These are phyloP conservation scores for Myochromella boudieri DNA, from an alignment of 768 basidiomycete species.

Conservation along the genomic window DNA sequence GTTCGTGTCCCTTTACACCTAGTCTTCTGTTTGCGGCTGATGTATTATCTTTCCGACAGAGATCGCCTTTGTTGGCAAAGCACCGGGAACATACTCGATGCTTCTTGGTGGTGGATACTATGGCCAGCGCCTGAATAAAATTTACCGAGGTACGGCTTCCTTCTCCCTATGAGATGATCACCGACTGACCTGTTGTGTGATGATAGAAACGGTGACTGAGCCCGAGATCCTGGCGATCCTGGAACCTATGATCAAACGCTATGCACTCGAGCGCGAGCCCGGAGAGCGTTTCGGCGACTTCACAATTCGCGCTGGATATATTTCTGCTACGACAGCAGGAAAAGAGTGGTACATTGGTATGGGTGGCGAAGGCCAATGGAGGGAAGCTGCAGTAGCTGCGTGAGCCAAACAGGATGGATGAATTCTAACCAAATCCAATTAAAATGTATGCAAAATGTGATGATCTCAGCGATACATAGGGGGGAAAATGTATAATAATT, in stretches of 20 bases:
- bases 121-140: conserved; percentile 94
- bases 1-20: conserved; percentile 30
- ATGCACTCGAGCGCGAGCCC: conserved; percentile 80
- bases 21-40: not conserved
- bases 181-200: not conserved
- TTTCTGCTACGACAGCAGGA: conserved; percentile 81
- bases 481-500: too few relatives aligned
- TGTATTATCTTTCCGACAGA: conserved; percentile 43
- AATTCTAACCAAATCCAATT: too few relatives aligned
- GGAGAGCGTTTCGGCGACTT: conserved; percentile 97
- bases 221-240: conserved; percentile 91
- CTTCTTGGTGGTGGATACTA: conserved; percentile 94
- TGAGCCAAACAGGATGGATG: too few relatives aligned
- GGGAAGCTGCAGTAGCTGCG: conserved; percentile 25
- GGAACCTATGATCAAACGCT: conserved; percentile 90
- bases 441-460: too few relatives aligned
- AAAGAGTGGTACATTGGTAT: conserved; percentile 84
- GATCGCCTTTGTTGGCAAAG: conserved; percentile 96
- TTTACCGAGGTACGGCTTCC: conserved; percentile 78
- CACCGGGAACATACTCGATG: conserved; percentile 90
- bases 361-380: conserved; percentile 72
- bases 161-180: too few relatives aligned
- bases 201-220: conserved; percentile 79
- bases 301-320: conserved; percentile 89
- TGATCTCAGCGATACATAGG: too few relatives aligned